phyloP scores from a whole-genome alignment of 2,329 filamentous ascomycete species.

The Periconia sp. region DNA sequence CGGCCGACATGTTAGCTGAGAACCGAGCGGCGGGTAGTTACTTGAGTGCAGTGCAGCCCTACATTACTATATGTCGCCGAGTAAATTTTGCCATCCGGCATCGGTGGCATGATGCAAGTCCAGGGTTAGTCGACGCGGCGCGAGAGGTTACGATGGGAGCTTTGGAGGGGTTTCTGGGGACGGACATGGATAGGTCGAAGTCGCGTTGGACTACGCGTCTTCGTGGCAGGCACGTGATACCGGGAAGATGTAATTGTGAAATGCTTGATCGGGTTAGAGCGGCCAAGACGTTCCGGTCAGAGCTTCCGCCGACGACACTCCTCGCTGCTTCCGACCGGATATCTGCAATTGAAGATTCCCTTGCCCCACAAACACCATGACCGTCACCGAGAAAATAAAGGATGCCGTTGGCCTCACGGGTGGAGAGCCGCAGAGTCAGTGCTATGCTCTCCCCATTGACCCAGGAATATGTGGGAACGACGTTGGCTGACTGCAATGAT shows the following conservation, averaged over 20 bases:
- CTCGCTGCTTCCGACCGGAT: conserved; percentile 9
- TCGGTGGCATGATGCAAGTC: conserved; percentile 36
- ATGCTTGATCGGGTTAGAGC: too few species aligned
- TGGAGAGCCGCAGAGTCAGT: conserved; percentile 36
- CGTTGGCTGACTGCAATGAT: conserved; percentile 31
- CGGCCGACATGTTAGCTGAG: conserved; percentile 3
- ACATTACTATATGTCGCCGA: conserved; percentile 68
- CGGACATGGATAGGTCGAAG: conserved; percentile 3
- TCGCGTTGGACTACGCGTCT: neutral
- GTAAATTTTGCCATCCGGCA: conserved; percentile 55
- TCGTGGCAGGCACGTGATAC: conserved; percentile 4
- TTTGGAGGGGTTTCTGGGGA: neutral
- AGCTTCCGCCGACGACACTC: conserved; percentile 15
- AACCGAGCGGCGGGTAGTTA: neutral
- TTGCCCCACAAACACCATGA: conserved; percentile 35
- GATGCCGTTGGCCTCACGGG: conserved; percentile 50
- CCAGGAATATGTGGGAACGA: conserved; percentile 13
- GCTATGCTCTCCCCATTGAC: conserved; percentile 24
- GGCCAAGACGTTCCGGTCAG: neutral
- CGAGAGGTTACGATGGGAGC: neutral
- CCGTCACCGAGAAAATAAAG: conserved; percentile 50
- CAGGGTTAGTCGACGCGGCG: neutral
- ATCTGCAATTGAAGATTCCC: conserved; percentile 25
- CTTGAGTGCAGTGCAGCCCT: conserved; percentile 4
- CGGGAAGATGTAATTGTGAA: too few species aligned